A percentile compares a stretch with the other conserved stretches of the same genome.
phyloP scores from a whole-genome alignment of 2,329 filamentous ascomycete genomes.

The Thermomyces lanuginosus region DNA sequence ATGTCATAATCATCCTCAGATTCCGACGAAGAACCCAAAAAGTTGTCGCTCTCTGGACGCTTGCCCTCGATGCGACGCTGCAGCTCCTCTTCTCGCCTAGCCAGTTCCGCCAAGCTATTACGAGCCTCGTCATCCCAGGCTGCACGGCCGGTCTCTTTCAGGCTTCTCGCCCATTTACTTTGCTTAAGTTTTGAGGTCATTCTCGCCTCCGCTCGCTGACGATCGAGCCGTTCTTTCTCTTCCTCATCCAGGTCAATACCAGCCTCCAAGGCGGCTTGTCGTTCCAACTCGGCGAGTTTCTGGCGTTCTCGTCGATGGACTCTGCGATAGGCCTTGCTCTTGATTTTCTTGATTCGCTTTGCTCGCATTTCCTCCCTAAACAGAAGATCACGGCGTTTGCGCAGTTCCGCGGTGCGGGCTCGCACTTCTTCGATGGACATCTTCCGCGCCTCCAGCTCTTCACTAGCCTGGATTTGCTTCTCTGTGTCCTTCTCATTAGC shows the following conservation, averaged over 20 bases:
- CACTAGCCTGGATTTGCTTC: constrained; percentile 50
- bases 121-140: constrained; percentile 83
- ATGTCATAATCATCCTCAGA: constrained; percentile 43
- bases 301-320: constrained; percentile 71
- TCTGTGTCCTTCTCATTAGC: constrained; percentile 44
- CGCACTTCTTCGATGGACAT: constrained; percentile 57
- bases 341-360: constrained; percentile 96
- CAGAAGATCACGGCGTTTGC: constrained; percentile 65
- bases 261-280: constrained; percentile 40
- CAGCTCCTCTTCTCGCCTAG: constrained; percentile 65
- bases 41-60: constrained; percentile 45
- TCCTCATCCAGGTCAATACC: constrained; percentile 47
- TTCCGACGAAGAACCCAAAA: constrained; percentile 39
- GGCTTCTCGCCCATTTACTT: constrained; percentile 80
- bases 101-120: constrained; percentile 62
- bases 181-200: constrained; percentile 75
- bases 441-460: constrained; percentile 54
- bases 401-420: constrained; percentile 55
- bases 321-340: constrained; percentile 85
- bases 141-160: constrained; percentile 61
- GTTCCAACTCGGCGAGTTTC: constrained; percentile 40
- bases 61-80: constrained; percentile 64
- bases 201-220: constrained; percentile 63
- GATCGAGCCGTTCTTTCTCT: constrained; percentile 50
- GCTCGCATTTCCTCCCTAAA: constrained; percentile 78